These are phyloP conservation scores for Cladosporium sp. DNA, from an alignment of 2,329 filamentous ascomycete species.

Conservation along the genomic window DNA sequence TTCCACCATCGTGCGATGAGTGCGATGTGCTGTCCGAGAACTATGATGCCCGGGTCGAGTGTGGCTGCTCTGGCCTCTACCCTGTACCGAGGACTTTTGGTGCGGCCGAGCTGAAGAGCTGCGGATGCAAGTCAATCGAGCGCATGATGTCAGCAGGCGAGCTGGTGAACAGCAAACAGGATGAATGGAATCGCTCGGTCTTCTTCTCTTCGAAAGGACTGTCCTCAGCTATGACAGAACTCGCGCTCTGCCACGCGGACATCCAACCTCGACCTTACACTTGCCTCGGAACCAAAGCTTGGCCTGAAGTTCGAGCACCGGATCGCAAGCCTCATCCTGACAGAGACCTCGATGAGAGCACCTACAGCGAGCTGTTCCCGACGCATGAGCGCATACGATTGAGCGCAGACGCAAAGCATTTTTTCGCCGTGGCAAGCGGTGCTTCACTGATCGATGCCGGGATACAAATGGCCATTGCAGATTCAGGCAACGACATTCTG, in stretches of 20 bases:
- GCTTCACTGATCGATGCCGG: background rate
- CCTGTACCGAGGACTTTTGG: background rate
- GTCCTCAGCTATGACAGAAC: background rate
- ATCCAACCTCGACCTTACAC: background rate
- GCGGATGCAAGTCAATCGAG: background rate
- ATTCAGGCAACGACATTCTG: constrained; percentile 11
- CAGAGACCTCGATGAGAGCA: constrained; percentile 1
- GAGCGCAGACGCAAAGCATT: constrained; percentile 9
- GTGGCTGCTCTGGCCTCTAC: background rate
- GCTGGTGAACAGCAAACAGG: background rate
- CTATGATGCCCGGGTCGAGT: constrained; percentile 1
- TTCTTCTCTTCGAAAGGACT: background rate
- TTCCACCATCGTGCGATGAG: background rate
- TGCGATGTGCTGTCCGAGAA: constrained; percentile 1
- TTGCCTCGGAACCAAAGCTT: background rate
- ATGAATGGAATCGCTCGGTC: background rate
- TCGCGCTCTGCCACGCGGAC: background rate
- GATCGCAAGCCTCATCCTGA: background rate
- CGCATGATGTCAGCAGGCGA: background rate
- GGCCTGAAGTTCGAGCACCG: constrained; percentile 1
- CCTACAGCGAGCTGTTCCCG: background rate
- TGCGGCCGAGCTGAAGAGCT: background rate
- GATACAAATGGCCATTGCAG: constrained; percentile 8
- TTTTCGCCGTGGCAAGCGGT: constrained; percentile 5
- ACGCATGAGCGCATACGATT: constrained; percentile 4